Evolutionary conservation across 805 yeast species (phyloP).

Genomic region (Kodamaea laetipori): DNA sequence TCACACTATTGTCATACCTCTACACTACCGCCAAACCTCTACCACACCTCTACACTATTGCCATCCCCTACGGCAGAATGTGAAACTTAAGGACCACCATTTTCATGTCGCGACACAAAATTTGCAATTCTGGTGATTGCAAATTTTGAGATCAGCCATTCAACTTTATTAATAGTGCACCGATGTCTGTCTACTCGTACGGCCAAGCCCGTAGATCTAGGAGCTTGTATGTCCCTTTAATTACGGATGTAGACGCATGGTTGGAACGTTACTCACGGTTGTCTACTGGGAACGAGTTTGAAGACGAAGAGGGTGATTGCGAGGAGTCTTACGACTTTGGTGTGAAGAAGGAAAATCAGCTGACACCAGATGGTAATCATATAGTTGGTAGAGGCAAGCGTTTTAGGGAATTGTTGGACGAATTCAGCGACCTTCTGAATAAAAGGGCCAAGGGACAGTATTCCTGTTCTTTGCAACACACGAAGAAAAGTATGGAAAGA

Average conservation of each 20-base stretch:
- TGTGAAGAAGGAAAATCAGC: too few relatives aligned
- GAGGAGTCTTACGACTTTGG: not conserved
- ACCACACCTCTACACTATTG: too few relatives aligned
- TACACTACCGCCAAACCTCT: too few relatives aligned
- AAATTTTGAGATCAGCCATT: constrained; percentile 3
- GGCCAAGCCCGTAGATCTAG: not conserved
- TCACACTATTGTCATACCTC: too few relatives aligned
- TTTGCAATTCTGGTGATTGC: constrained; percentile 5
- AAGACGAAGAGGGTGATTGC: not conserved
- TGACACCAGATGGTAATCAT: too few relatives aligned
- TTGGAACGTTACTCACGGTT: not conserved
- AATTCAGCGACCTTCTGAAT: too few relatives aligned
- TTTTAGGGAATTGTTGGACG: too few relatives aligned
- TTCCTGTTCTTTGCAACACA: too few relatives aligned
- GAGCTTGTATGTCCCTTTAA: not conserved
- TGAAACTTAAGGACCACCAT: not conserved
- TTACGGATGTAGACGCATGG: constrained; percentile 5
- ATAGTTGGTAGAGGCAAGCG: too few relatives aligned
- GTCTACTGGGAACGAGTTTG: not conserved
- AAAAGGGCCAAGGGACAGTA: too few relatives aligned
- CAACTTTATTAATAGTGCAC: not conserved
- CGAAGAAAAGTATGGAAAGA: too few relatives aligned
- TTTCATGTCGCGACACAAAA: constrained; percentile 1
- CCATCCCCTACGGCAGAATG: too few relatives aligned
- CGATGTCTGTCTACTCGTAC: not conserved